Evolutionary conservation across 164 flowering plant species (phyloP).

Genomic region (Brasenia schreberi): DNA sequence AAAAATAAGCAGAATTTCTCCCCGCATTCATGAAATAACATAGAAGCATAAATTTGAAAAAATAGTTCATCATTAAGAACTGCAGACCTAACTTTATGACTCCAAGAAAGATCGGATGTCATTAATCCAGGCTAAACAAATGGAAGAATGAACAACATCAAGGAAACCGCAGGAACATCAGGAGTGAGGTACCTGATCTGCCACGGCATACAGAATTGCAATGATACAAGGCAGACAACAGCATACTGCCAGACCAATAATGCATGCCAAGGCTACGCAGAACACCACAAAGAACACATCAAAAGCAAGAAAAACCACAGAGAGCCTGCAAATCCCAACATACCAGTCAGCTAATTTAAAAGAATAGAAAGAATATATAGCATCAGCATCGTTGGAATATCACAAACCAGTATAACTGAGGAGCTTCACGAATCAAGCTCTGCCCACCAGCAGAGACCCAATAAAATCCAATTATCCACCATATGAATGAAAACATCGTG

Average conservation of each 20-base stretch:
- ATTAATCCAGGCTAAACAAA: too few relatives aligned
- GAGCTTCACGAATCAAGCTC: conserved; percentile 36
- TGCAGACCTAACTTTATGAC: too few relatives aligned
- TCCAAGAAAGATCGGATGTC: too few relatives aligned
- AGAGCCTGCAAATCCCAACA: conserved; percentile 50
- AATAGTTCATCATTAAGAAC: too few relatives aligned
- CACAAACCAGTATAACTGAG: conserved; percentile 70
- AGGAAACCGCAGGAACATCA: not conserved
- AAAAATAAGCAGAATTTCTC: too few relatives aligned
- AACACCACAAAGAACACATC: conserved; percentile 71
- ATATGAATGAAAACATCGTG: conserved; percentile 74
- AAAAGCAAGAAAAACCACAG: conserved; percentile 54
- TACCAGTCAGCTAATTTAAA: not conserved
- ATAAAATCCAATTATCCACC: conserved; percentile 89
- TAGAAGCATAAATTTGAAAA: too few relatives aligned
- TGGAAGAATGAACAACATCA: not conserved
- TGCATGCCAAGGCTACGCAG: conserved; percentile 68
- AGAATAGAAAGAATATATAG: not conserved
- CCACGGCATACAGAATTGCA: conserved; percentile 59
- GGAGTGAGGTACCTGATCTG: conserved; percentile 45
- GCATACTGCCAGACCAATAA: conserved; percentile 80
- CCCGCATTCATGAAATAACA: too few relatives aligned
- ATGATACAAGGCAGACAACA: conserved; percentile 83
- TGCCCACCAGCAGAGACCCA: conserved; percentile 75
- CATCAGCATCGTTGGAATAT: not conserved